Evolutionary conservation across 345 rosid genomes (phyloP).

Genomic region (Bruguiera parviflora): DNA sequence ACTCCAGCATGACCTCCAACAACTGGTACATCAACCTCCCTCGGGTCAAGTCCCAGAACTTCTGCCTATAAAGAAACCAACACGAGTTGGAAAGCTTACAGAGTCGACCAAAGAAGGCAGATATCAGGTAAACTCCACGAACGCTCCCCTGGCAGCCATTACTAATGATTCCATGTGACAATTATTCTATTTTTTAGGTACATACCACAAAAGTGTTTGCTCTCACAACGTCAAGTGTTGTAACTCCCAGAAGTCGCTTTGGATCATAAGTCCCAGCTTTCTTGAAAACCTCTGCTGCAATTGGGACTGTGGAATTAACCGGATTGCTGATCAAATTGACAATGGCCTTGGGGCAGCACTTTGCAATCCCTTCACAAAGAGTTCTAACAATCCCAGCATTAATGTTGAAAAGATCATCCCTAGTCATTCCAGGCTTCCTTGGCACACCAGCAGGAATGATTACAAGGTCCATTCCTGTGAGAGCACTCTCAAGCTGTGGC

Average conservation of each 20-base stretch:
- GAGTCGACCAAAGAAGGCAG: too few species aligned
- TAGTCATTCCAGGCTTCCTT: conserved; percentile 77
- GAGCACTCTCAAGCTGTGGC: conserved; percentile 26
- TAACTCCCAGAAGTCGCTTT: conserved; percentile 65
- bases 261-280: conserved; percentile 68
- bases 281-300: conserved; percentile 74
- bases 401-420: conserved; percentile 69
- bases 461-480: conserved; percentile 59
- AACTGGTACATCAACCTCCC: conserved; percentile 28
- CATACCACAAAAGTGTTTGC: conserved; percentile 53
- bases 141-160: too few species aligned
- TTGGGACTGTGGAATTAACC: conserved; percentile 75
- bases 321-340: conserved; percentile 75
- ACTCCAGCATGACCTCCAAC: conserved; percentile 37
- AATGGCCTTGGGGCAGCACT: conserved; percentile 57
- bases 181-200: neutral
- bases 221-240: conserved; percentile 70
- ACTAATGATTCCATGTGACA: neutral
- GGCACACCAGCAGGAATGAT: conserved; percentile 75
- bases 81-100: neutral
- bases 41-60: conserved; percentile 31
- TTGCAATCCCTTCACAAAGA: conserved; percentile 52
- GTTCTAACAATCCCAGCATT: conserved; percentile 51
- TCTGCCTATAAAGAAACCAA: conserved; percentile 17
- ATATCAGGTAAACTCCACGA: too few species aligned